Evolutionary conservation across 352 stramenopile species (phyloP), one percentile per base, ranked within the genome.

Genomic region (Pilasporangium apinafurcum): DNA sequence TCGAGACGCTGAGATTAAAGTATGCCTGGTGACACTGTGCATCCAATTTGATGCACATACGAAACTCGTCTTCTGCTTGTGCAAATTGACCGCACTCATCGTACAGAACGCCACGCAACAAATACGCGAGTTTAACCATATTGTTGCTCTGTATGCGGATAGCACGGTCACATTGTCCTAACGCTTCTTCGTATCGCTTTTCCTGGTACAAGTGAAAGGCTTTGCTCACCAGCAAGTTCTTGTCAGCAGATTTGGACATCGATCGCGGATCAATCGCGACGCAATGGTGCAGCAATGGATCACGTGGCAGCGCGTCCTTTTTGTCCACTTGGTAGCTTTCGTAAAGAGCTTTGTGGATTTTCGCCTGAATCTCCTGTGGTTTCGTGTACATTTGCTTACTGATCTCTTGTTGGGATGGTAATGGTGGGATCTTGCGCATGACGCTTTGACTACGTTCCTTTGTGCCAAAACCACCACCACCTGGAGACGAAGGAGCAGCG

Each of bases 211-310:
- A 29, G 26, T 68, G 53, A 32, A 71, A 83, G 3, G 68, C 73
- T 24, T 85, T 86, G 5, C 57, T 48, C 0, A 85, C 59, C 21
- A 76, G 41, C 22, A 80, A 47, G 33, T 75, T 54, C 35, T 48
- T 59, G 16, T 56, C 62, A 37, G 62, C 63, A 12, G 68, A 54
- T n/a, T 43, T 39, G 2, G 47, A 69, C 6, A 67, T 38, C 8
- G 32, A 41, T 10, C 63, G 61, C 17, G 68, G 77, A 31, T 86
- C 66, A 24, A 89, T 70, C 2, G 63, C 73, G 4, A 89, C 42
- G 33, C 73, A 89, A 16, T 82, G 73, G 28, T 83, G 65, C 13
- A 89, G 32, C 14, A 89, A 34, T 7, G 73, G 77, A 24, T 89
- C 77, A 38, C 85, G 68, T 10, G 73, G 73, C 0, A 81, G 34